A percentile compares a stretch with the other conserved stretches of the same genome.
These are phyloP conservation scores for Clarireedia sp. DNA, from an alignment of 2,329 filamentous ascomycete species.

Conservation along the genomic window DNA sequence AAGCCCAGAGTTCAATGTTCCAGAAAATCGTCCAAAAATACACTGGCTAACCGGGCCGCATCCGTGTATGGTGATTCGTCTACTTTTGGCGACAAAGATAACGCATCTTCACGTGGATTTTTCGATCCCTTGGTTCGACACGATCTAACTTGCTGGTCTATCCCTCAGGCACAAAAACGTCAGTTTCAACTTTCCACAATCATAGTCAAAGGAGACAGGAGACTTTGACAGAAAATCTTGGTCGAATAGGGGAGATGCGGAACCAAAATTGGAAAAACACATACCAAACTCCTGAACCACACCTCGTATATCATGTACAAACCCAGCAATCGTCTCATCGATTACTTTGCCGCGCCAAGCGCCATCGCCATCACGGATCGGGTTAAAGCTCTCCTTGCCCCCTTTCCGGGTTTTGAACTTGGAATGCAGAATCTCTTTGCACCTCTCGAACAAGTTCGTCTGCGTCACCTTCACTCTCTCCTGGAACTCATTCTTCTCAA, in stretches of 20 bases:
- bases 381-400: slow-evolving; percentile 28
- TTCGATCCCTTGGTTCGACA: slow-evolving; percentile 13
- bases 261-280: slow-evolving; percentile 3
- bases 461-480: slow-evolving; percentile 23
- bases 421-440: slow-evolving; percentile 30
- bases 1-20: slow-evolving; percentile 15
- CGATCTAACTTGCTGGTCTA: slow-evolving; percentile 21
- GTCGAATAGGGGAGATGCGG: background rate
- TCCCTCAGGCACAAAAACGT: slow-evolving; percentile 2
- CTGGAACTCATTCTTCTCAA: slow-evolving; percentile 18
- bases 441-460: slow-evolving; percentile 26
- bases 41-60: slow-evolving; percentile 23
- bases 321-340: slow-evolving; percentile 14
- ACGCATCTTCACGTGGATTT: slow-evolving; percentile 3
- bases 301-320: slow-evolving; percentile 21
- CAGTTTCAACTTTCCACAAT: slow-evolving; percentile 9
- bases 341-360: slow-evolving; percentile 22
- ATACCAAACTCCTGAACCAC: slow-evolving; percentile 24
- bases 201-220: background rate
- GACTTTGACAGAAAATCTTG: background rate
- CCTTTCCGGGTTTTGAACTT: slow-evolving; percentile 29
- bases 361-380: slow-evolving; percentile 26
- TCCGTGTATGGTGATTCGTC: slow-evolving; percentile 21
- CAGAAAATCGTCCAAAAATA: slow-evolving; percentile 28
- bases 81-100: background rate